These are phyloP conservation scores for Alloascoidea africana DNA, from an alignment of 805 yeast species.

Conservation along the genomic window DNA sequence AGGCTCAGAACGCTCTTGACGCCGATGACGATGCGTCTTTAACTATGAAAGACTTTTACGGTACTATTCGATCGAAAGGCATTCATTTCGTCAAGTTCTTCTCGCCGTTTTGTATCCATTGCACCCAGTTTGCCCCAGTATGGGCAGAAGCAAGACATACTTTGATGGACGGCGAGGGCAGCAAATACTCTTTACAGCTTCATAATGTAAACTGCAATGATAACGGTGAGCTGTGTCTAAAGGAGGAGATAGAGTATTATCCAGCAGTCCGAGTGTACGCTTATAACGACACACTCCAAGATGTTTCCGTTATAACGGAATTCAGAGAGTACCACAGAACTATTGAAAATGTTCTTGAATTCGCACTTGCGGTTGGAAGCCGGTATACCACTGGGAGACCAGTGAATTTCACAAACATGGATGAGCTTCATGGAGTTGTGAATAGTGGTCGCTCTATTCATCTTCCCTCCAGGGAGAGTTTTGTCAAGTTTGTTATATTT, in stretches of 20 bases:
- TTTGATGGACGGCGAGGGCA: slow-evolving; percentile 25
- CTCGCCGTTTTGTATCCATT: slow-evolving; percentile 66
- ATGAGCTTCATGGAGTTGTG: too few relatives aligned
- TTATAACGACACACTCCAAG: slow-evolving; percentile 23
- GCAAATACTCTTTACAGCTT: slow-evolving; percentile 29
- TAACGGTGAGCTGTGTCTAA: slow-evolving; percentile 57
- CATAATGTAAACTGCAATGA: slow-evolving; percentile 64
- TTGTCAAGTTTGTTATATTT: too few relatives aligned
- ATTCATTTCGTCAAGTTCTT: slow-evolving; percentile 59
- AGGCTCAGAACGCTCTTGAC: too few relatives aligned
- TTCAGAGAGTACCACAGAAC: too few relatives aligned
- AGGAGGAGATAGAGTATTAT: slow-evolving; percentile 39
- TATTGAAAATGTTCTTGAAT: too few relatives aligned
- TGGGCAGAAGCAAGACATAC: slow-evolving; percentile 49
- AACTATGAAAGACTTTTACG: slow-evolving; percentile 32
- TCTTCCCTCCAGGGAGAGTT: too few relatives aligned
- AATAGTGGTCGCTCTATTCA: too few relatives aligned
- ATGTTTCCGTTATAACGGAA: too few relatives aligned
- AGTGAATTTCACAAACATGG: too few relatives aligned
- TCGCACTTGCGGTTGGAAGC: too few relatives aligned
- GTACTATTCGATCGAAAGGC: slow-evolving; percentile 24
- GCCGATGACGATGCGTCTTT: slow-evolving; percentile 29
- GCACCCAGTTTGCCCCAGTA: slow-evolving; percentile 48
- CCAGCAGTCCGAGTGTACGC: slow-evolving; percentile 54
- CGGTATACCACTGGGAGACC: too few relatives aligned